Conservation (phyloP, 768 basidiomycete genomes). For the Dendrothele bispora region DNA sequence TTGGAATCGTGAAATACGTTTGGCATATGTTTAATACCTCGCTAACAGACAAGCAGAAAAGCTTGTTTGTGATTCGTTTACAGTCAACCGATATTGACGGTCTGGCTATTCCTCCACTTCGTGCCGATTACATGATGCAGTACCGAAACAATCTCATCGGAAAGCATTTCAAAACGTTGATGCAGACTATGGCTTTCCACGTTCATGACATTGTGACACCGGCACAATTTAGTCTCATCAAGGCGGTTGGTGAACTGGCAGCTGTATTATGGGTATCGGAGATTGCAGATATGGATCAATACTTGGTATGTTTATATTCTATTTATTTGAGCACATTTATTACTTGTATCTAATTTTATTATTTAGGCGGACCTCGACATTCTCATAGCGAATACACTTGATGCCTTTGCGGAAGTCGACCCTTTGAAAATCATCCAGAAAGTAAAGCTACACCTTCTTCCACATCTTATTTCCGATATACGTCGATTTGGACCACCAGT, state of each 20-base stretch:
- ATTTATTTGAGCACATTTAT: background rate
- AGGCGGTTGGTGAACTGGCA: constrained; percentile 31
- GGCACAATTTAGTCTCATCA: constrained; percentile 24
- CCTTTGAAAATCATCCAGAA: constrained; percentile 24
- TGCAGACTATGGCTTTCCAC: constrained; percentile 37
- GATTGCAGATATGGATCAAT: constrained; percentile 34
- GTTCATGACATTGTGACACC: constrained; percentile 30
- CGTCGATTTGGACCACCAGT: constrained; percentile 32
- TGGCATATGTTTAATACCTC: too few species aligned
- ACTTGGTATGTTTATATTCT: constrained; percentile 25
- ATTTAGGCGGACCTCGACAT: constrained; percentile 16
- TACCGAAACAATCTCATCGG: constrained; percentile 43
- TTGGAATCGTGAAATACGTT: too few species aligned
- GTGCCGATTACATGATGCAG: constrained; percentile 41
- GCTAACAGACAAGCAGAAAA: too few species aligned
- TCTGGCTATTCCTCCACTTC: constrained; percentile 31
- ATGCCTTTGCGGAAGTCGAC: constrained; percentile 22
- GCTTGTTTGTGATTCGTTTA: too few species aligned
- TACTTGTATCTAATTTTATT: background rate
- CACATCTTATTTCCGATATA: constrained; percentile 28
- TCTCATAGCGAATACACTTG: constrained; percentile 17
- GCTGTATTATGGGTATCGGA: constrained; percentile 41
- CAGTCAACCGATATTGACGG: too few species aligned
- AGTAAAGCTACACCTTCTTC: constrained; percentile 32
- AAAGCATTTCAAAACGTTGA: constrained; percentile 38